Evolutionary conservation across 2,329 filamentous ascomycete species (phyloP), one percentile per base, ranked within the genome.

Genomic region (Scolecobasidium constrictum): DNA sequence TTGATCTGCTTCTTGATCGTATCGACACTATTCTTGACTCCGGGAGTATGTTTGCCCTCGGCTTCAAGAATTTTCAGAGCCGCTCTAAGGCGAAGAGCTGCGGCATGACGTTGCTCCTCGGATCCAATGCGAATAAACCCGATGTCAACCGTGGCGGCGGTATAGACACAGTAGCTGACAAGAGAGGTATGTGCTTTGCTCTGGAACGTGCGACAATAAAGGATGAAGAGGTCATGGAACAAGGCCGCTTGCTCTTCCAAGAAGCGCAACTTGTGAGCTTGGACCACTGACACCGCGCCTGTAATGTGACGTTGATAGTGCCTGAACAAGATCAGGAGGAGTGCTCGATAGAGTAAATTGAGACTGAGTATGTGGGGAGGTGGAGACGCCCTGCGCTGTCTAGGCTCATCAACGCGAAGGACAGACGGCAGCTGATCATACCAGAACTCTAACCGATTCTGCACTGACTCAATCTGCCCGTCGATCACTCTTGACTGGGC

Each of bases 281-380:
- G 26, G n/a, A 31, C n/a, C 26, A n/a, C n/a, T 31, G 26, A 31
- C n/a, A 7, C 26, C 26, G 26, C 9, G n/a, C 26, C n/a, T 9
- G 26, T 9, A 9, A n/a, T 9, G 9, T 7, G 9, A 9, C n/a
- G 26, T n/a, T 31, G 26, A 31, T 9, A 31, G n/a, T 7, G 26
- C n/a, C 26, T 31, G 26, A 31, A 31, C n/a, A 31, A 31, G 26
- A 31, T 31, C n/a, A n/a, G n/a, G 26, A 31, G 26, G n/a, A 31
- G 26, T 9, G 26, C n/a, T 9, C 26, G 26, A n/a, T 31, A 31
- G 26, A 9, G n/a, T 31, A 31, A n/a, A 31, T 31, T 31, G 9
- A 31, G n/a, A n/a, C 26, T 31, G 9, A 31, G n/a, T n/a, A 31
- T n/a, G n/a, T 31, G 26, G n/a, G 26, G 26, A 31, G 26, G 26